phyloP scores from a whole-genome alignment of 306 rosid species.

The Malus asiatica region DNA sequence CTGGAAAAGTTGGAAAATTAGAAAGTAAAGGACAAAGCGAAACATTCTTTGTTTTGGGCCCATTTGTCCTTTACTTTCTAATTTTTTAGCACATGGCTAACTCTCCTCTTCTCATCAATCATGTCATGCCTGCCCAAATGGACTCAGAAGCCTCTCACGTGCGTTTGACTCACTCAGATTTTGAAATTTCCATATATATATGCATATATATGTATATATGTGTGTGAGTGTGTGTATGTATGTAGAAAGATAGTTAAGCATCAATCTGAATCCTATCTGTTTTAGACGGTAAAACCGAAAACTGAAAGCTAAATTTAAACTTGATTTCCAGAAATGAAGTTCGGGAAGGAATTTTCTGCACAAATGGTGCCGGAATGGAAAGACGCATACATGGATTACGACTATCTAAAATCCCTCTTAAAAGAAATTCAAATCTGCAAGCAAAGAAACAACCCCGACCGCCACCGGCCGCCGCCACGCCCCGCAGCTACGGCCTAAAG shows the following conservation, averaged over 20 bases:
- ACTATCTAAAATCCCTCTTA: conserved; percentile 37
- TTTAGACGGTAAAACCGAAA: too few species aligned
- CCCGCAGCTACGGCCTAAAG: conserved; percentile 12
- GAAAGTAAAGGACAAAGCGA: too few species aligned
- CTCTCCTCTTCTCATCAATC: background rate
- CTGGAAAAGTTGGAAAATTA: too few species aligned
- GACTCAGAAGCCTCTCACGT: too few species aligned
- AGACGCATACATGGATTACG: conserved; percentile 63
- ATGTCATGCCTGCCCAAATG: too few species aligned
- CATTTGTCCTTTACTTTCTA: background rate
- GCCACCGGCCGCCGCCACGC: conserved; percentile 13
- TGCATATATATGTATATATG: too few species aligned
- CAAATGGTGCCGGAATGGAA: conserved; percentile 83
- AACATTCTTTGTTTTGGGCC: too few species aligned
- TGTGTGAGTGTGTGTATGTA: too few species aligned
- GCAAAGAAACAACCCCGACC: conserved; percentile 12
- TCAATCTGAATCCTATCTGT: background rate
- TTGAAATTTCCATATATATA: too few species aligned
- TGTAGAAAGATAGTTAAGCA: background rate
- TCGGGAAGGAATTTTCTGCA: conserved; percentile 54
- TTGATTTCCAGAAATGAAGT: conserved; percentile 33
- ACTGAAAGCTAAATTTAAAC: too few species aligned
- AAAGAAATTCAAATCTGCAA: conserved; percentile 29
- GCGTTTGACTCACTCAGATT: too few species aligned
- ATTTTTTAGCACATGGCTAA: background rate